phyloP scores from a whole-genome alignment of 192 early-diverging fungal genomes.

The Thoreauomyces humboldtii region DNA sequence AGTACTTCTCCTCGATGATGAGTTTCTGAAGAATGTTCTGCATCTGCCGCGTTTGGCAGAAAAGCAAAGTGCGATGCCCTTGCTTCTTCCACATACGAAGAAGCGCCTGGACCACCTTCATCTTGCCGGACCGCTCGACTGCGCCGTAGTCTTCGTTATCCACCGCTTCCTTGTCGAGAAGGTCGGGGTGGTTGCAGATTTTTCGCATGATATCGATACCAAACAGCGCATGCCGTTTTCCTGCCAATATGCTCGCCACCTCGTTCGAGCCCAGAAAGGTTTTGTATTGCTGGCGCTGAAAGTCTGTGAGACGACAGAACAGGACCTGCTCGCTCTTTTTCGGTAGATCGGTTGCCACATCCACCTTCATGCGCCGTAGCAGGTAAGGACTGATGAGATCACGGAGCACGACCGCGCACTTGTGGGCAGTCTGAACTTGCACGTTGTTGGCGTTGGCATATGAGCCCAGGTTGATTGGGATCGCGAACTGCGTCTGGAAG shows the following conservation, averaged over 20 bases:
- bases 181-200: slow-evolving; percentile 96
- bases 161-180: slow-evolving; percentile 42
- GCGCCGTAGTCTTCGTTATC: slow-evolving; percentile 58
- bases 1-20: slow-evolving; percentile 49
- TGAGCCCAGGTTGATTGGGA: slow-evolving; percentile 89
- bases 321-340: slow-evolving; percentile 88
- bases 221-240: slow-evolving; percentile 77
- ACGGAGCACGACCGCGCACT: slow-evolving; percentile 86
- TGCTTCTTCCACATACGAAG: slow-evolving; percentile 83
- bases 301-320: slow-evolving; percentile 81
- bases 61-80: slow-evolving; percentile 84
- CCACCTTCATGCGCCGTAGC: slow-evolving; percentile 84
- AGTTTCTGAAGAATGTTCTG: slow-evolving; percentile 88
- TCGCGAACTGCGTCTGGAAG: slow-evolving; percentile 83
- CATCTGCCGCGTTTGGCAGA: slow-evolving; percentile 93
- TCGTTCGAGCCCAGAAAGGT: slow-evolving; percentile 71
- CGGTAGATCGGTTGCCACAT: slow-evolving; percentile 88
- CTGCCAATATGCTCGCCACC: slow-evolving; percentile 72
- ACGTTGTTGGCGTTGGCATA: slow-evolving; percentile 87
- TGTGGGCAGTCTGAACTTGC: slow-evolving; percentile 91
- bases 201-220: slow-evolving; percentile 93
- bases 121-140: slow-evolving; percentile 74
- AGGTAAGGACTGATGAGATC: slow-evolving; percentile 93
- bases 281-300: slow-evolving; percentile 72
- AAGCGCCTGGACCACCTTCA: slow-evolving; percentile 82